Conservation (phyloP, 208 protist genomes). For the Leishmania aethiopica region DNA sequence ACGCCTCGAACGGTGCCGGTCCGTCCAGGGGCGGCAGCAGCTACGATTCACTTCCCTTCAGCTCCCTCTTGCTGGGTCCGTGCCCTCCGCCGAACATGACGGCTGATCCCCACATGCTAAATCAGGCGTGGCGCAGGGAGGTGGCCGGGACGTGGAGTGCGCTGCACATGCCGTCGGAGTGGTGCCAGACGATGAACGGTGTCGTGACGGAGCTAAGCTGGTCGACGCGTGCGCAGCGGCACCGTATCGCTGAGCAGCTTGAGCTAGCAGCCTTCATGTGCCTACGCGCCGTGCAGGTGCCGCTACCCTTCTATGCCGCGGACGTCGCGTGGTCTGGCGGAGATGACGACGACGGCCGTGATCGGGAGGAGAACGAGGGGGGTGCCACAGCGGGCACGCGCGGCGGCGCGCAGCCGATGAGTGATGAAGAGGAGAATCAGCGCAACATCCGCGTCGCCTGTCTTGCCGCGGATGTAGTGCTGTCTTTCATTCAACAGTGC, state of each 20-base stretch:
- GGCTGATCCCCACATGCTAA: background rate
- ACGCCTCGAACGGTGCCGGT: background rate
- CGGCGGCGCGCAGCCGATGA: background rate
- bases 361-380: slow-evolving; percentile 4
- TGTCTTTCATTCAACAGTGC: slow-evolving; percentile 32
- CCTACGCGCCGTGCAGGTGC: slow-evolving; percentile 63
- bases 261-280: slow-evolving; percentile 77
- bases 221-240: slow-evolving; percentile 23
- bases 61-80: slow-evolving; percentile 21
- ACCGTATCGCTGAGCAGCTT: slow-evolving; percentile 49
- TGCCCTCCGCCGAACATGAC: slow-evolving; percentile 2
- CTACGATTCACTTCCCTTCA: slow-evolving; percentile 16
- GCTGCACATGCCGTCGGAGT: slow-evolving; percentile 52
- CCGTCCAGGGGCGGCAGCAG: background rate
- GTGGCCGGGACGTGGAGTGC: slow-evolving; percentile 26
- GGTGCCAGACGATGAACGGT: slow-evolving; percentile 48
- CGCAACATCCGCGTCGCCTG: slow-evolving; percentile 38
- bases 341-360: slow-evolving; percentile 3
- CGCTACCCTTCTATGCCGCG: slow-evolving; percentile 48
- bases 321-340: slow-evolving; percentile 2
- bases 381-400: background rate
- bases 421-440: slow-evolving; percentile 14
- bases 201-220: slow-evolving; percentile 46
- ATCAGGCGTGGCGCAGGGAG: slow-evolving; percentile 14
- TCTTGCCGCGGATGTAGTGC: slow-evolving; percentile 44